A percentile compares a stretch with the other conserved stretches of the same genome.
Evolutionary conservation across 1,284 basidiomycete species (phyloP).

Genomic region (Marasmius tenuissimus): DNA sequence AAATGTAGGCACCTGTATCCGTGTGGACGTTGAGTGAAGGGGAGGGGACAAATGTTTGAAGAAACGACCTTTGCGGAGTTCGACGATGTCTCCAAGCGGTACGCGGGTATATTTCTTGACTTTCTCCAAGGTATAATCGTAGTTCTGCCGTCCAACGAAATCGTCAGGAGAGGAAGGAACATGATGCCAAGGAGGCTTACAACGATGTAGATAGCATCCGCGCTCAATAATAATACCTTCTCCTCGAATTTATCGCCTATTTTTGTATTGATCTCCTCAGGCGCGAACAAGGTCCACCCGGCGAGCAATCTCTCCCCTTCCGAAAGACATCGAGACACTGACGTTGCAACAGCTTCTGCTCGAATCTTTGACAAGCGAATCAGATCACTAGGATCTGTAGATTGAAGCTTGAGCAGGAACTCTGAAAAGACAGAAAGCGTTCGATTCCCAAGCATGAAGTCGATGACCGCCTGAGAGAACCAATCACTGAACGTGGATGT

Average conservation of each 20-base stretch:
- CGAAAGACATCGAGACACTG: constrained; percentile 75
- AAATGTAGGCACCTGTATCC: constrained; percentile 79
- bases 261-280: constrained; percentile 71
- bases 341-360: constrained; percentile 87
- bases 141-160: constrained; percentile 51
- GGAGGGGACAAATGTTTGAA: not conserved
- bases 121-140: constrained; percentile 90
- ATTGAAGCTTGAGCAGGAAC: constrained; percentile 83
- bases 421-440: constrained; percentile 86
- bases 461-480: constrained; percentile 94
- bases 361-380: constrained; percentile 86
- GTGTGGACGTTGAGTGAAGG: constrained; percentile 3
- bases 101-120: constrained; percentile 89
- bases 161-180: constrained; percentile 12
- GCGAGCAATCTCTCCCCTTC: constrained; percentile 81
- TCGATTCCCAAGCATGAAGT: constrained; percentile 89
- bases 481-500: constrained; percentile 90
- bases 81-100: constrained; percentile 80
- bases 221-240: constrained; percentile 81
- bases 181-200: constrained; percentile 30
- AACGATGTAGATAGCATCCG: constrained; percentile 46
- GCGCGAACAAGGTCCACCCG: constrained; percentile 93
- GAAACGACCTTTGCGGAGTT: constrained; percentile 75
- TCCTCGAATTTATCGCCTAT: constrained; percentile 86
- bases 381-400: constrained; percentile 87